phyloP scores from a whole-genome alignment of 768 basidiomycete genomes.

The Pleurotus djamor region DNA sequence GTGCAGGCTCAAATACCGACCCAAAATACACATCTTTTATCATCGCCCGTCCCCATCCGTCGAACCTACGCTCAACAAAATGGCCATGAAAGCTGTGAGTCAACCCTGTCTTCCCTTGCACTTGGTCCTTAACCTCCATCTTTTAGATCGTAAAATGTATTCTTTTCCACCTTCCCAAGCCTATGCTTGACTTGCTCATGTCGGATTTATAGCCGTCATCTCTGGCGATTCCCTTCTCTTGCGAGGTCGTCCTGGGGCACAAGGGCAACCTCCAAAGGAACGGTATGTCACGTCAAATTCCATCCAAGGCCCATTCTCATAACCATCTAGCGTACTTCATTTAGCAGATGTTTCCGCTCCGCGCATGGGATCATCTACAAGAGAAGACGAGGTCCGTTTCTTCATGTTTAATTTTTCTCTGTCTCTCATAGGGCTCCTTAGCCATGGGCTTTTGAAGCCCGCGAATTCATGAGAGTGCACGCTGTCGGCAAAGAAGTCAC shows the following conservation, averaged over 20 bases:
- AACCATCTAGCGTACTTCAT: constrained; percentile 70
- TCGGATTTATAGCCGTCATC: constrained; percentile 60
- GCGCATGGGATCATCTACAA: constrained; percentile 73
- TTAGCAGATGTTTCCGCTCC: constrained; percentile 87
- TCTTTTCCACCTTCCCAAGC: constrained; percentile 9
- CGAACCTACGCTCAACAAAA: constrained; percentile 16
- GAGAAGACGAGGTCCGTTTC: constrained; percentile 81
- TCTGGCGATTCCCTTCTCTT: constrained; percentile 90
- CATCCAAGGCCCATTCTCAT: constrained; percentile 7
- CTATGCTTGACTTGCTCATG: background rate
- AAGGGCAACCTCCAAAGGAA: constrained; percentile 90
- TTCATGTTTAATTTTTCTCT: background rate
- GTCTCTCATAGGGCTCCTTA: constrained; percentile 23
- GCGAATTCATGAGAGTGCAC: constrained; percentile 86
- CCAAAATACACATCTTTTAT: background rate
- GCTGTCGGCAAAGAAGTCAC: constrained; percentile 90
- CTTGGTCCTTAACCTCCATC: background rate
- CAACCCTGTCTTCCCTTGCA: background rate
- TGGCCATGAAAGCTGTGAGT: constrained; percentile 80
- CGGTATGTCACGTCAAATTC: constrained; percentile 45
- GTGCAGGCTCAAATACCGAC: background rate
- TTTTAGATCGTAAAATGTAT: constrained; percentile 61
- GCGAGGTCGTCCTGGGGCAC: constrained; percentile 71
- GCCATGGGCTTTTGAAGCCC: constrained; percentile 91
- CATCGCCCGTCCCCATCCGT: background rate